Evolutionary conservation across 1,139 yeast genomes (phyloP), one percentile per base, ranked within the genome.

Genomic region (Kurtzmaniella quercitrusa): DNA sequence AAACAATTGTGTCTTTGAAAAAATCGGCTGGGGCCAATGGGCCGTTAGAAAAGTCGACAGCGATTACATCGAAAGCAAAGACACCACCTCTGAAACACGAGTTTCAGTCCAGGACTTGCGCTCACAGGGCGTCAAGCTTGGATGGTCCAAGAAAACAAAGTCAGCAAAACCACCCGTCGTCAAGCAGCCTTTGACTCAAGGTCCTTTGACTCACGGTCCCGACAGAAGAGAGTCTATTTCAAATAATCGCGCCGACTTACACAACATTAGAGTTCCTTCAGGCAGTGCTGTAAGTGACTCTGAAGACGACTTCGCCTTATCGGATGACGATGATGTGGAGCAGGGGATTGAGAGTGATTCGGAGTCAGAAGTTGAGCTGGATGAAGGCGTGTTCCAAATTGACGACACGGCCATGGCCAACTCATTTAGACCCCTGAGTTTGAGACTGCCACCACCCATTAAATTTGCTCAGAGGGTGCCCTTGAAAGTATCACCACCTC

Each of bases 21-120:
- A 91, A 67, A 90, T 90, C 37, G 97, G 97, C 21, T 91, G 98
- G 98, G 98, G 98, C 47, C 94, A 93, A 58, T 91, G 98, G 98
- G 89, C 91, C 23, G 95, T 91, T 7, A 74, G 82, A 47, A 66
- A 73, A 41, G 79, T 76, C 14, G 77, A 73, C 42, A 62, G 75
- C 9, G 79, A 73, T 47, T 66, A 65, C 46, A 80, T 81, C 47
- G 74, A 70, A 27, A 70, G 74, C 19, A 75, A 72, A 49, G 75
- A 75, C 7, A 65, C 70, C 19, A 71, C 65, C 36, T 49, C 49
- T 15, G 53, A 44, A 64, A 49, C 62, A 65, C 52, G 62, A 69
- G 55, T 62, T 66, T 62, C 48, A 70, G 56, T 60, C 41, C 65
- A 57, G 48, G 74, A 60, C 44, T 58, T 67, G 53, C 48, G 75